Percentiles rank a stretch among this genome's conserved stretches.
Conservation (phyloP, 805 yeast genomes). For the Candida insectorum region DNA sequence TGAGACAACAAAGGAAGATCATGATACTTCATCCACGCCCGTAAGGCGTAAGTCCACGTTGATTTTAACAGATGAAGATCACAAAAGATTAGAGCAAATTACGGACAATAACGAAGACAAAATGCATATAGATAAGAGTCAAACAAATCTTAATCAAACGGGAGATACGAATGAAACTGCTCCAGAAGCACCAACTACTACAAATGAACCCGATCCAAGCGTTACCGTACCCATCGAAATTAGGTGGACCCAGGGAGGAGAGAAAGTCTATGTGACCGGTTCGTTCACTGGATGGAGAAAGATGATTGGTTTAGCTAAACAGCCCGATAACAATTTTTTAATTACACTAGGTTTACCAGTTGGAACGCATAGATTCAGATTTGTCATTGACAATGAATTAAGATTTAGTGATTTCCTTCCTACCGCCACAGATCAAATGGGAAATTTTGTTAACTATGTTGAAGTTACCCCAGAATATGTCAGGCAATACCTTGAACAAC, state of each 20-base stretch:
- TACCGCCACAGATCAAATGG: slow-evolving; percentile 97
- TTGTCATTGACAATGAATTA: slow-evolving; percentile 90
- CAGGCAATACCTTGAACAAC: slow-evolving; percentile 25
- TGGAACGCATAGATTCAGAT: slow-evolving; percentile 91
- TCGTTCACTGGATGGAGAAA: slow-evolving; percentile 98
- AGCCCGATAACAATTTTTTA: slow-evolving; percentile 52
- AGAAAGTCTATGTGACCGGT: slow-evolving; percentile 92
- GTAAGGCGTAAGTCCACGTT: slow-evolving; percentile 65
- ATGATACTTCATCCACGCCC: slow-evolving; percentile 2
- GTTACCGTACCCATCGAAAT: slow-evolving; percentile 58
- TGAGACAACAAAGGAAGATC: slow-evolving; percentile 7
- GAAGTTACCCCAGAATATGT: slow-evolving; percentile 57
- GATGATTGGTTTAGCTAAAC: slow-evolving; percentile 81
- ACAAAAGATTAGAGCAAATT: slow-evolving; percentile 36
- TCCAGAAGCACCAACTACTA: slow-evolving; percentile 2
- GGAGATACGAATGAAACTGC: slow-evolving; percentile 4
- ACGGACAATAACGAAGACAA: slow-evolving; percentile 9
- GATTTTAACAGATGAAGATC: slow-evolving; percentile 67
- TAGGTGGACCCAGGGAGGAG: slow-evolving; percentile 96
- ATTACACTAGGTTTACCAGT: slow-evolving; percentile 77
- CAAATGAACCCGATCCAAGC: slow-evolving; percentile 20
- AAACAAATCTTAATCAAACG: slow-evolving; percentile 8
- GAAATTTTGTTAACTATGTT: slow-evolving; percentile 88
- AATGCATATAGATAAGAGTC: slow-evolving; percentile 20
- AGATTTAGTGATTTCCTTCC: slow-evolving; percentile 84